Conservation (phyloP, 371 early-diverging fungal species). For the Coemansia sp. region DNA sequence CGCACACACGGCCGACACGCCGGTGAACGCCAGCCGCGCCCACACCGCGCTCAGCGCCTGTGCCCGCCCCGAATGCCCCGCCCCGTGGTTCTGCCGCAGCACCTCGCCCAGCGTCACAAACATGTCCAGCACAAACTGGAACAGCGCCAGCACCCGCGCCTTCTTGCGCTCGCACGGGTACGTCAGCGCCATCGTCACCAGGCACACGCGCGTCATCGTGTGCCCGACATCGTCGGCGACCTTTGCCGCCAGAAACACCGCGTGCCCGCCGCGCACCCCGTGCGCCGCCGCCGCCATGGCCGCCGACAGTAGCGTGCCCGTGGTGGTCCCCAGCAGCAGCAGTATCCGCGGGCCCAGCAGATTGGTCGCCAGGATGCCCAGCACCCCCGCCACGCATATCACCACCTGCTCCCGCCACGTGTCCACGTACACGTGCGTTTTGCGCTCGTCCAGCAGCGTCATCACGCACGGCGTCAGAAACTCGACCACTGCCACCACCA, state of each 20-base stretch:
- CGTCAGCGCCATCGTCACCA: slow-evolving; percentile 15
- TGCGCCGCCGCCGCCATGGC: not conserved
- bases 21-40: slow-evolving; percentile 4
- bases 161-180: slow-evolving; percentile 29
- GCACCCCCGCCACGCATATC: not conserved
- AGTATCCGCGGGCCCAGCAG: slow-evolving; percentile 9
- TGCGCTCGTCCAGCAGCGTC: not conserved
- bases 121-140: slow-evolving; percentile 18
- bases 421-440: not conserved
- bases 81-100: not conserved
- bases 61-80: not conserved
- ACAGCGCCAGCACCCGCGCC: slow-evolving; percentile 16
- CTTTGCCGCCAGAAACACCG: slow-evolving; percentile 1
- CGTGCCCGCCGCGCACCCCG: not conserved
- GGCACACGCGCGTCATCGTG: slow-evolving; percentile 9
- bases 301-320: not conserved
- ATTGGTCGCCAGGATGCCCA: slow-evolving; percentile 12
- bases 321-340: slow-evolving; percentile 5
- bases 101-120: slow-evolving; percentile 19
- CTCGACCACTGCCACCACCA: slow-evolving; percentile 3
- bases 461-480: slow-evolving; percentile 11
- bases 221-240: slow-evolving; percentile 3
- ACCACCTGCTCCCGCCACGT: slow-evolving; percentile 24
- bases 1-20: not conserved
- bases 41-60: slow-evolving; percentile 6